A percentile compares a stretch with the other conserved stretches of the same genome.
phyloP scores from a whole-genome alignment of 768 basidiomycete species.

The Flagelloscypha sp. region DNA sequence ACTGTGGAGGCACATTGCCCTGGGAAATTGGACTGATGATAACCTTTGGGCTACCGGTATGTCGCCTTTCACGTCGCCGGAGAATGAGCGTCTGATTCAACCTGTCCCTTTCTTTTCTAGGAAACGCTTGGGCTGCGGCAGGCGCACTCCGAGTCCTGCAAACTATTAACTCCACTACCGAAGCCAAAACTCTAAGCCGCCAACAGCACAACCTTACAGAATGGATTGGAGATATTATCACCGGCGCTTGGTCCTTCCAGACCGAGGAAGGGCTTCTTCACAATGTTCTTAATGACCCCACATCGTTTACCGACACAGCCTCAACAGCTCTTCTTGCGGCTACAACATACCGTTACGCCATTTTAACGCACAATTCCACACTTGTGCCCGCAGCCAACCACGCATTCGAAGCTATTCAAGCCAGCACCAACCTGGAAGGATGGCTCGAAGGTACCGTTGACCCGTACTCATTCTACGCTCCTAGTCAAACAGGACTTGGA shows the following conservation, averaged over 20 bases:
- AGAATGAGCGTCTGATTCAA: no score
- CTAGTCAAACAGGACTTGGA: constrained; percentile 23
- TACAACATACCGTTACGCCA: constrained; percentile 45
- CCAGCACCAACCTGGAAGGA: constrained; percentile 29
- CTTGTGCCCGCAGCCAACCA: constrained; percentile 32
- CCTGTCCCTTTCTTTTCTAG: constrained; percentile 16
- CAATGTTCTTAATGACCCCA: constrained; percentile 43
- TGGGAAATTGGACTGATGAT: constrained; percentile 37
- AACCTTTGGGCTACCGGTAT: constrained; percentile 53
- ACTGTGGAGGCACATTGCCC: constrained; percentile 48
- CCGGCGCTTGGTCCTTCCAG: constrained; percentile 31
- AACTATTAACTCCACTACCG: constrained; percentile 40
- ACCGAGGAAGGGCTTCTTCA: constrained; percentile 35
- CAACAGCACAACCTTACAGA: constrained; percentile 36
- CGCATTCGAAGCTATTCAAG: constrained; percentile 28
- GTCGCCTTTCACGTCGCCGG: constrained; percentile 1
- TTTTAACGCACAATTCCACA: constrained; percentile 27
- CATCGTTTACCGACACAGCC: constrained; percentile 46
- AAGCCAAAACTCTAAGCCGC: constrained; percentile 24
- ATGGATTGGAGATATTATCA: constrained; percentile 51
- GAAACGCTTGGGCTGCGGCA: constrained; percentile 62
- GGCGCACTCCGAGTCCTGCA: constrained; percentile 54
- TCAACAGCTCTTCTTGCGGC: constrained; percentile 52
- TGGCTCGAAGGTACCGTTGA: constrained; percentile 42
- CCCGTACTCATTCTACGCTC: constrained; percentile 39